Evolutionary conservation across 2,329 filamentous ascomycete genomes (phyloP).

Genomic region (Stachybotrys chlorohalonatus): DNA sequence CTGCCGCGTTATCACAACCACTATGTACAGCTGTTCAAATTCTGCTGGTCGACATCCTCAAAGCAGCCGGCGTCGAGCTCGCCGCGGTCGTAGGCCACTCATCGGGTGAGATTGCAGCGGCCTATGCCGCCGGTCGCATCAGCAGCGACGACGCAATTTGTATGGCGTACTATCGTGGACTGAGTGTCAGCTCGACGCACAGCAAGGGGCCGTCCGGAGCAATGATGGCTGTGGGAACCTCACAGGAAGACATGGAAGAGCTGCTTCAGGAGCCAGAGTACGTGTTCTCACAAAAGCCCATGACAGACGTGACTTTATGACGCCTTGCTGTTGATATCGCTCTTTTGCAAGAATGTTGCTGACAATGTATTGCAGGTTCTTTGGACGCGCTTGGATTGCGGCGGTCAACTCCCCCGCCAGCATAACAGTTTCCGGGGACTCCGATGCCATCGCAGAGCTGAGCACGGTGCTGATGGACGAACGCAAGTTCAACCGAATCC

Average conservation of each 20-base stretch:
- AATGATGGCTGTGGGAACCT: constrained; percentile 13
- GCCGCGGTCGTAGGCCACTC: constrained; percentile 36
- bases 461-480: constrained; percentile 9
- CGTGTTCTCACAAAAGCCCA: neutral
- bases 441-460: constrained; percentile 13
- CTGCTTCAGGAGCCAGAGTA: constrained; percentile 1
- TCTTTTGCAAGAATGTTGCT: too few species aligned
- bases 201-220: neutral
- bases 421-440: constrained; percentile 20
- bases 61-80: constrained; percentile 20
- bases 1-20: constrained; percentile 20
- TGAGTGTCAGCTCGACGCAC: neutral
- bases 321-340: too few species aligned
- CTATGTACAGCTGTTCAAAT: constrained; percentile 20
- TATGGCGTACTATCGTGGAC: constrained; percentile 11
- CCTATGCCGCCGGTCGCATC: constrained; percentile 37
- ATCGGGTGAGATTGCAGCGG: constrained; percentile 40
- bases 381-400: constrained; percentile 13
- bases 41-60: constrained; percentile 15
- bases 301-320: too few species aligned
- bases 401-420: constrained; percentile 12
- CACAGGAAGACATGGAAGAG: constrained; percentile 8
- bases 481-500: constrained; percentile 21
- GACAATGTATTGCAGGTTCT: neutral
- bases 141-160: constrained; percentile 12